Conservation (phyloP, 2,329 filamentous ascomycete species). For the Ploettnerulaceae sp. region DNA sequence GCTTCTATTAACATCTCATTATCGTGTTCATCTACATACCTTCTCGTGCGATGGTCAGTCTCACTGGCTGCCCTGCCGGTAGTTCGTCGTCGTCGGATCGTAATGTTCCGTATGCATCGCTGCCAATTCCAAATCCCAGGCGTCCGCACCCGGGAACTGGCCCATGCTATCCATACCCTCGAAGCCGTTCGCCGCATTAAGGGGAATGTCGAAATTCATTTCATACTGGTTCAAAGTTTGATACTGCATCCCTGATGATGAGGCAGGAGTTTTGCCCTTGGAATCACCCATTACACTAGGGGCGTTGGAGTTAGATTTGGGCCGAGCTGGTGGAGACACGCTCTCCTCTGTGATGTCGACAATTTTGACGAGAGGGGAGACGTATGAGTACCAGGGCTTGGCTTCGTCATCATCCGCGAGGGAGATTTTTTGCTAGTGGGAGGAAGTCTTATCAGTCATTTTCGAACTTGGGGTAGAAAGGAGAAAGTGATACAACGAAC, state of each 20-base stretch:
- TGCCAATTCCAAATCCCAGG: neutral
- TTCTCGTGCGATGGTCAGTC: too few relatives aligned
- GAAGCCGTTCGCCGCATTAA: neutral
- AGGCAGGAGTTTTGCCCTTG: neutral
- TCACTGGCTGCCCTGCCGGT: too few relatives aligned
- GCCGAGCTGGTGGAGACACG: neutral
- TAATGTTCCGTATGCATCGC: neutral
- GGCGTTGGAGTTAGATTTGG: neutral
- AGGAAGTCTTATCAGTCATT: neutral
- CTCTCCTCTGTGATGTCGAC: slow-evolving; percentile 1
- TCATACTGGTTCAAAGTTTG: neutral
- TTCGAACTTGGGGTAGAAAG: neutral
- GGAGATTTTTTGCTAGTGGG: neutral
- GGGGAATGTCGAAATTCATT: neutral
- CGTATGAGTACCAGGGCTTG: neutral
- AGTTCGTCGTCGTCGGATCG: too few relatives aligned
- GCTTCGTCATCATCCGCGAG: neutral
- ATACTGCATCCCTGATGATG: neutral
- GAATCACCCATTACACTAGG: neutral
- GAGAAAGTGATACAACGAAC: neutral
- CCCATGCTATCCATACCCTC: slow-evolving; percentile 1
- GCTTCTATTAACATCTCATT: too few relatives aligned
- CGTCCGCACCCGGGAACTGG: neutral
- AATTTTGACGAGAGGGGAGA: neutral
- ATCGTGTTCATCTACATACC: too few relatives aligned